These are phyloP conservation scores for Psilocybe tampanensis DNA, from an alignment of 768 basidiomycete species.

Conservation along the genomic window DNA sequence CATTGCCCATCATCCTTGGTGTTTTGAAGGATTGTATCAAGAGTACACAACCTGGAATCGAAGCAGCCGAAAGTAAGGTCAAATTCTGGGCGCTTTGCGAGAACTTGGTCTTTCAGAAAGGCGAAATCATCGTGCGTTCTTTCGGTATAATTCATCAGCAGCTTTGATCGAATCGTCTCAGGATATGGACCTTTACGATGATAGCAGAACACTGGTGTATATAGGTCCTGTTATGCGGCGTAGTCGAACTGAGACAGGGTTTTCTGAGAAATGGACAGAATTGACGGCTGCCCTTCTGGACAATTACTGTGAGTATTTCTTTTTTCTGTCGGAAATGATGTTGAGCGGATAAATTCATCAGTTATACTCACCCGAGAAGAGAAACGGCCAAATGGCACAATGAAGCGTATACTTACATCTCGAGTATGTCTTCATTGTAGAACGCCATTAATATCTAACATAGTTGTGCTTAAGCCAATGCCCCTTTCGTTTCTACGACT, in stretches of 20 bases:
- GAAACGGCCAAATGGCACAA: conserved; percentile 45
- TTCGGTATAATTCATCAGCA: background rate
- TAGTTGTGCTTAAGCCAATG: conserved; percentile 58
- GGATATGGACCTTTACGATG: conserved; percentile 84
- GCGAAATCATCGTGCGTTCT: conserved; percentile 76
- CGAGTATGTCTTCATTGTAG: conserved; percentile 48
- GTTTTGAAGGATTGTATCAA: conserved; percentile 76
- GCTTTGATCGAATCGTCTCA: conserved; percentile 26
- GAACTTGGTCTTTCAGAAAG: conserved; percentile 70
- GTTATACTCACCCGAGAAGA: conserved; percentile 71
- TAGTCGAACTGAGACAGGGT: conserved; percentile 63
- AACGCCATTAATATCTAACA: background rate
- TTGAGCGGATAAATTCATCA: no score
- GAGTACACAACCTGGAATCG: conserved; percentile 88
- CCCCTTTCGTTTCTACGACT: conserved; percentile 79
- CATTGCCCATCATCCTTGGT: conserved; percentile 69
- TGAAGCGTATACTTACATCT: conserved; percentile 59
- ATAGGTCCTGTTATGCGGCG: conserved; percentile 65
- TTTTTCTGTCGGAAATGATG: no score
- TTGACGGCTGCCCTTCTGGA: conserved; percentile 70
- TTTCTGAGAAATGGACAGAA: conserved; percentile 67
- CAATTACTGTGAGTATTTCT: conserved; percentile 64
- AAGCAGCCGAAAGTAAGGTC: conserved; percentile 88
- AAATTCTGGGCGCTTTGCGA: conserved; percentile 85
- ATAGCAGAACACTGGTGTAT: conserved; percentile 72